Evolutionary conservation across 306 rosid genomes (phyloP).

Genomic region (Lathyrus aphaca): DNA sequence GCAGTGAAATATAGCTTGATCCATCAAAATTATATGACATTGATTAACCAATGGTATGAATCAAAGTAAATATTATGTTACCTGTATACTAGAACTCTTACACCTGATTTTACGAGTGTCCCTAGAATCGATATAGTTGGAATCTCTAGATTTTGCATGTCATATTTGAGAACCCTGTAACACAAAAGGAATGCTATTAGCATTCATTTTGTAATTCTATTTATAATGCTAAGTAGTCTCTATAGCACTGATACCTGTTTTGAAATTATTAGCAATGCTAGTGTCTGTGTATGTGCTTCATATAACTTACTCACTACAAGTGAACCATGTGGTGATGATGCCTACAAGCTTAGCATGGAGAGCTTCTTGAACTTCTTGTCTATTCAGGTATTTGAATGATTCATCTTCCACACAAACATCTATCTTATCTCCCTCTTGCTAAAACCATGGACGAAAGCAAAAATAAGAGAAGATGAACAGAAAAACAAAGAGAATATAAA

Average conservation of each 20-base stretch:
- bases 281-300: too few species aligned
- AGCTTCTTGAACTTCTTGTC: constrained; percentile 65
- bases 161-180: constrained; percentile 44
- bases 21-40: neutral
- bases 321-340: constrained; percentile 50
- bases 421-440: constrained; percentile 53
- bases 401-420: constrained; percentile 78
- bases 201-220: neutral
- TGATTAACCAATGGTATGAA: constrained; percentile 1
- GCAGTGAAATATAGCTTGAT: constrained; percentile 5
- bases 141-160: constrained; percentile 41
- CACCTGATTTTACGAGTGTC: constrained; percentile 48
- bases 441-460: neutral
- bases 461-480: neutral
- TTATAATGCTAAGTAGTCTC: too few species aligned
- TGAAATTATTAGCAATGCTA: too few species aligned
- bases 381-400: constrained; percentile 57
- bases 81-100: constrained; percentile 57
- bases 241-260: too few species aligned
- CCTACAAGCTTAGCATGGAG: constrained; percentile 77
- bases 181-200: neutral
- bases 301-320: constrained; percentile 61
- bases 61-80: neutral
- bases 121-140: constrained; percentile 51
- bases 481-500: neutral